Conservation (phyloP, 768 basidiomycete species). For the Candolleomyces eurysporus region DNA sequence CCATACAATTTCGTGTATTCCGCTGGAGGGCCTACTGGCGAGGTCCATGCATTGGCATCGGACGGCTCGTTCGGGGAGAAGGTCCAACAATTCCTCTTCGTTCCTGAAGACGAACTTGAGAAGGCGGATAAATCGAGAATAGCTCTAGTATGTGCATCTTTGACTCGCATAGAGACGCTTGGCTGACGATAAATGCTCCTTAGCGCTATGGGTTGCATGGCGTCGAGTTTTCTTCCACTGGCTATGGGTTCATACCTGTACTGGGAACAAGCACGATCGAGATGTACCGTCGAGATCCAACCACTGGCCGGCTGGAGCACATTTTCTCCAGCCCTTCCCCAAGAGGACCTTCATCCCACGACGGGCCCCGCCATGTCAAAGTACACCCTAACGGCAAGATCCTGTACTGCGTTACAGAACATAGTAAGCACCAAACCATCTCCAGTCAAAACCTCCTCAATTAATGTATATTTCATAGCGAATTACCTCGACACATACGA, state of each 20-base stretch:
- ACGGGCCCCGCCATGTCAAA: constrained; percentile 53
- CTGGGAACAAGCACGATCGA: constrained; percentile 49
- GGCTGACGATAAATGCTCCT: neutral
- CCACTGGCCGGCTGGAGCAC: constrained; percentile 33
- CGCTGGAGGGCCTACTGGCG: constrained; percentile 50
- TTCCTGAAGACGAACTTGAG: constrained; percentile 39
- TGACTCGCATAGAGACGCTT: neutral
- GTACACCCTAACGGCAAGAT: constrained; percentile 50
- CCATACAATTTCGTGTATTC: constrained; percentile 50
- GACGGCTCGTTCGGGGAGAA: constrained; percentile 35
- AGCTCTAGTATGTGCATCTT: constrained; percentile 36
- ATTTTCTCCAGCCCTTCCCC: constrained; percentile 39
- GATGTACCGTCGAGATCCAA: constrained; percentile 36
- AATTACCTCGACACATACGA: constrained; percentile 46
- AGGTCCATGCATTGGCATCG: constrained; percentile 40
- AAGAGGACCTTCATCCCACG: constrained; percentile 31
- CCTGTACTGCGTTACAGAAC: constrained; percentile 53
- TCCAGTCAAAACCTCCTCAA: neutral
- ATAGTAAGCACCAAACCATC: constrained; percentile 32
- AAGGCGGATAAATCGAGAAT: constrained; percentile 48
- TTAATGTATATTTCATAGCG: constrained; percentile 22
- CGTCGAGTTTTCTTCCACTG: constrained; percentile 42
- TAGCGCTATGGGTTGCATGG: constrained; percentile 53
- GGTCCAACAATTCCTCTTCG: constrained; percentile 46
- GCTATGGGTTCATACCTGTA: constrained; percentile 47